Percentiles rank a stretch among this genome's conserved stretches.
Evolutionary conservation across 2,329 filamentous ascomycete species (phyloP).

Genomic region (Cladophialophora exuberans): DNA sequence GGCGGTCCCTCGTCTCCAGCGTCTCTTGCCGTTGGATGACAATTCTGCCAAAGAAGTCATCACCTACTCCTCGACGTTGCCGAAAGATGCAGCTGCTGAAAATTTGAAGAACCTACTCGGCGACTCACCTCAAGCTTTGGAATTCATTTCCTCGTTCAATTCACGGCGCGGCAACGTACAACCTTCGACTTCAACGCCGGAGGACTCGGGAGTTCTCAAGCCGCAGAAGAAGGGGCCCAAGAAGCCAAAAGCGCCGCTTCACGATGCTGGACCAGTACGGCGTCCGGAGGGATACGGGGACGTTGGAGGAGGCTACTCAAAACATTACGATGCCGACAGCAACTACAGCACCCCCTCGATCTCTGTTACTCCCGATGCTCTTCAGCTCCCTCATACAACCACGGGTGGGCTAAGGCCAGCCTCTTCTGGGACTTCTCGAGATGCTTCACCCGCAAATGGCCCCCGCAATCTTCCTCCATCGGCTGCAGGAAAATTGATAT

Average conservation of each 20-base stretch:
- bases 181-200: not conserved
- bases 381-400: constrained; percentile 46
- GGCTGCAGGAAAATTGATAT: constrained; percentile 77
- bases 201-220: constrained; percentile 31
- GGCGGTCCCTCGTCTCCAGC: constrained; percentile 72
- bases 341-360: constrained; percentile 43
- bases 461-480: constrained; percentile 62
- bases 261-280: constrained; percentile 64
- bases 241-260: constrained; percentile 65
- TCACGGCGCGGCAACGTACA: constrained; percentile 54
- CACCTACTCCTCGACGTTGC: constrained; percentile 76
- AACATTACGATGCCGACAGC: constrained; percentile 57
- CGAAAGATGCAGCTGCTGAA: constrained; percentile 75
- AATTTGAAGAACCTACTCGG: constrained; percentile 89
- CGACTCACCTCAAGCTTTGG: constrained; percentile 74
- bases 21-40: constrained; percentile 81
- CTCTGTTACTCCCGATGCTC: constrained; percentile 55
- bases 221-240: constrained; percentile 49
- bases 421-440: constrained; percentile 51
- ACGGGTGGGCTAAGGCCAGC: constrained; percentile 38
- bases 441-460: constrained; percentile 43
- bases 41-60: constrained; percentile 82
- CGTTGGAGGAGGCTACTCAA: constrained; percentile 72
- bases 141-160: constrained; percentile 77
- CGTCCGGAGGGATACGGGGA: constrained; percentile 67